These are phyloP conservation scores for Trametes villosa DNA, from an alignment of 768 basidiomycete species.

Conservation along the genomic window DNA sequence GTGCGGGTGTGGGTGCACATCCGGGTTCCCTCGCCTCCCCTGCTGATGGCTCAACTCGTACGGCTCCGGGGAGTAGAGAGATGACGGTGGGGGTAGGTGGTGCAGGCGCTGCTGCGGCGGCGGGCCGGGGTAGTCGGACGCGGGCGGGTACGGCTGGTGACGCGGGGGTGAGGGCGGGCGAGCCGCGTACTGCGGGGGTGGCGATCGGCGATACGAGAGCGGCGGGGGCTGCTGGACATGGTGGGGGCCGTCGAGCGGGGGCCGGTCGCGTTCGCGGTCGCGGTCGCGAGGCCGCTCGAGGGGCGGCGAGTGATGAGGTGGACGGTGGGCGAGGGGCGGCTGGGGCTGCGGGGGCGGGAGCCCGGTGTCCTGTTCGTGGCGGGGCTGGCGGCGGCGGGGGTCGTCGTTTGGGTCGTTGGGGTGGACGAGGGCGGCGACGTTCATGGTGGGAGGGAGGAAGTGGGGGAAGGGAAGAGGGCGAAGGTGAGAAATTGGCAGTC, in stretches of 20 bases:
- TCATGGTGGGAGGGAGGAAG: conserved; percentile 49
- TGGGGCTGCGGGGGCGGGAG: conserved; percentile 32
- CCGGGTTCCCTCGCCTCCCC: conserved; percentile 19
- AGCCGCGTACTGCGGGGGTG: conserved; percentile 21
- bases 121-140: conserved; percentile 18
- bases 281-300: conserved; percentile 29
- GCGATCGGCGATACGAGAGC: conserved; percentile 24
- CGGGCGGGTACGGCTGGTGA: conserved; percentile 21
- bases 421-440: conserved; percentile 66
- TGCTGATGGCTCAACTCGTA: conserved; percentile 24
- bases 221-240: conserved; percentile 25
- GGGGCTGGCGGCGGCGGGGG: conserved; percentile 36
- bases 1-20: conserved; percentile 24
- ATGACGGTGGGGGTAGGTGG: conserved; percentile 30
- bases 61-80: conserved; percentile 24
- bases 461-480: conserved; percentile 29
- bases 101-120: conserved; percentile 19
- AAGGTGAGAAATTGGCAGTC: conserved; percentile 30
- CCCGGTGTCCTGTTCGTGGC: conserved; percentile 37
- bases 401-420: conserved; percentile 70
- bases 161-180: conserved; percentile 23
- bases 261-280: conserved; percentile 30
- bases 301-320: conserved; percentile 33
- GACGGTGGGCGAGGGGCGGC: conserved; percentile 34
- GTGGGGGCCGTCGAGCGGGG: conserved; percentile 24